Base-by-base conservation (phyloP, 345 rosid species). In the Gossypium sturtianum region DNA sequence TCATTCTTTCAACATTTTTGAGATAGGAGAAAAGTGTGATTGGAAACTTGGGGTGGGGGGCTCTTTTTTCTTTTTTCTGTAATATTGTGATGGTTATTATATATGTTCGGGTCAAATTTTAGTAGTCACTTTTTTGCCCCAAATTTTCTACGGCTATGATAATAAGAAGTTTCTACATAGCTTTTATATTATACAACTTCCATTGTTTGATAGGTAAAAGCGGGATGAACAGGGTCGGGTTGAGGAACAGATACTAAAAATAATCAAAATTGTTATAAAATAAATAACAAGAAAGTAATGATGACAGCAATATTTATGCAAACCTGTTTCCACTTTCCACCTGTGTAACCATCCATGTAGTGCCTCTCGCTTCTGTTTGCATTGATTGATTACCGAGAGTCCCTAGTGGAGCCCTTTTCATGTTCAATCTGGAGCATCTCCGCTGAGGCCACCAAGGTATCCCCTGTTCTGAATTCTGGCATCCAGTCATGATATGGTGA, bases 1-100 rank as follows among this genome's bases (percentile, higher is more conserved):
- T 74, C 20, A 71, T 81, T 75, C 79, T 81, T 75, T 71, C 17
- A 74, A 74, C 25, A 75, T 25, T 29, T 72, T 43, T 66, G 51
- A 66, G 45, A 62, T 45, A 51, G 22, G 25, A 27, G 13, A 52
- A 27, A 54, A 48, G 13, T 25, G 43, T 25, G 47, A 52, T 51
- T 69, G 59, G 73, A 51, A 16, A 25, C 10, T 45, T 12, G 47
- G 60, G 52, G 16, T 6, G 3, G 45, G 45, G 25, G 45, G 22
- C 5, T 1, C 2, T 15, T 17, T 16, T 63, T 25, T 25, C 1
- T 7, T 41, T 79, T 16, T 13, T 60, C 3, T 67, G 20, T 38
- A 64, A 7, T 7, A 16, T 20, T 47, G n/a, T 47, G 62, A 44
- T 47, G n/a, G 52, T 15, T 63, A 69, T 51, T 27, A 65, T n/a